phyloP scores from a whole-genome alignment of 768 basidiomycete species.

The Agaricus subrufescens region DNA sequence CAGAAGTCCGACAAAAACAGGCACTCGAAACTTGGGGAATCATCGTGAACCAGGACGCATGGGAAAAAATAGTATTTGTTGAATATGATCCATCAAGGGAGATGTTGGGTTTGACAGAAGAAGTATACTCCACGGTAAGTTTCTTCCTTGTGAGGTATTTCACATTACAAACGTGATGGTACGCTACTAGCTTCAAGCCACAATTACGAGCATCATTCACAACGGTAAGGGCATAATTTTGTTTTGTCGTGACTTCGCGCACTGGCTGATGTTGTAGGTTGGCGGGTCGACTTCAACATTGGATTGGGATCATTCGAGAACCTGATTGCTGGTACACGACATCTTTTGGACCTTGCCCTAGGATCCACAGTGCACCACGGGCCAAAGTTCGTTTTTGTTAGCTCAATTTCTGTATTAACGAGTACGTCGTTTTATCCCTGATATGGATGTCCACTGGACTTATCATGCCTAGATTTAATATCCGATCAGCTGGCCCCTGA shows the following conservation, averaged over 20 bases:
- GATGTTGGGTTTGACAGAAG: background rate
- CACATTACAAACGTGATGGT: background rate
- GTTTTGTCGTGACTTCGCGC: background rate
- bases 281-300: conserved; percentile 1
- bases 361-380: background rate
- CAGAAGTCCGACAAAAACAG: background rate
- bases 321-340: background rate
- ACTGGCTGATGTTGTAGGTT: background rate
- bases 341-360: background rate
- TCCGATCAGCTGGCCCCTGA: background rate
- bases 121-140: background rate
- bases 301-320: background rate
- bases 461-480: background rate
- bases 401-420: background rate
- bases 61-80: background rate
- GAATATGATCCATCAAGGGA: background rate
- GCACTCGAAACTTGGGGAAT: background rate
- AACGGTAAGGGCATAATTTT: background rate
- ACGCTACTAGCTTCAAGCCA: conserved; percentile 13
- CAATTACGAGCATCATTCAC: conserved; percentile 1
- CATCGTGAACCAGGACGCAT: no score
- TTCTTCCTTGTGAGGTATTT: background rate
- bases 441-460: no score
- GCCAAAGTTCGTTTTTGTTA: background rate
- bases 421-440: background rate